These are phyloP conservation scores for Artomyces pyxidatus DNA, from an alignment of 768 basidiomycete genomes.

Conservation along the genomic window DNA sequence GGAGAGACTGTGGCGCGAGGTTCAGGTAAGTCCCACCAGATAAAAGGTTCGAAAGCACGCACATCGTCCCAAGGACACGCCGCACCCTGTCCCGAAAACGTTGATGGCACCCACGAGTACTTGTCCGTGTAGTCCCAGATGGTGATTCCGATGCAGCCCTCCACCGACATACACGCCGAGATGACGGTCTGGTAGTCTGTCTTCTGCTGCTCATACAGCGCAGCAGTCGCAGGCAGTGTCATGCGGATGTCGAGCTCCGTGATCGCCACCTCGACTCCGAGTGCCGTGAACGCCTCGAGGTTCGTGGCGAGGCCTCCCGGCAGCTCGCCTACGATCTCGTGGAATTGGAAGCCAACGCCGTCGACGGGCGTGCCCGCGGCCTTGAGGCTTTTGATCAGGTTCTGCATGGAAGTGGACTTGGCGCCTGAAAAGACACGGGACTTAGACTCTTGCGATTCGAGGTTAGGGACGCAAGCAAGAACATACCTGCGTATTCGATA, in stretches of 20 bases:
- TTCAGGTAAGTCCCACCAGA: background rate
- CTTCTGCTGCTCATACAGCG: slow-evolving; percentile 44
- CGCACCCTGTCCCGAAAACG: slow-evolving; percentile 28
- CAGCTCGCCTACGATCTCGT: slow-evolving; percentile 51
- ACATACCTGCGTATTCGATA: slow-evolving; percentile 22
- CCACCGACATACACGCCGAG: slow-evolving; percentile 38
- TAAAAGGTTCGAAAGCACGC: background rate
- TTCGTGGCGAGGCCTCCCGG: slow-evolving; percentile 39
- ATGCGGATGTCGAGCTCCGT: slow-evolving; percentile 65
- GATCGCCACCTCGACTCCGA: slow-evolving; percentile 63
- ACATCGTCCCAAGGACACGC: slow-evolving; percentile 24
- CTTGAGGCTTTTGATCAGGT: slow-evolving; percentile 41
- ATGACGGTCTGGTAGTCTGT: slow-evolving; percentile 51
- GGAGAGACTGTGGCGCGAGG: slow-evolving; percentile 16
- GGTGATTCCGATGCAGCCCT: slow-evolving; percentile 29
- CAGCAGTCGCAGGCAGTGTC: slow-evolving; percentile 41
- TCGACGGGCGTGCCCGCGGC: slow-evolving; percentile 44
- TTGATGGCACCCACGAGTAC: slow-evolving; percentile 29
- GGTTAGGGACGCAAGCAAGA: no score
- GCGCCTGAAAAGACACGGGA: slow-evolving; percentile 23
- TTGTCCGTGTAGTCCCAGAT: slow-evolving; percentile 37
- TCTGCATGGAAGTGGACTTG: slow-evolving; percentile 49
- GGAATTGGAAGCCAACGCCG: slow-evolving; percentile 54
- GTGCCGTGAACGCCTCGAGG: slow-evolving; percentile 43
- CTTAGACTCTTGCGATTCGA: background rate